A percentile compares a stretch with the other conserved stretches of the same genome.
Conservation (phyloP, 2,329 filamentous ascomycete genomes). For the Chrysoporthe deuterocubensis region DNA sequence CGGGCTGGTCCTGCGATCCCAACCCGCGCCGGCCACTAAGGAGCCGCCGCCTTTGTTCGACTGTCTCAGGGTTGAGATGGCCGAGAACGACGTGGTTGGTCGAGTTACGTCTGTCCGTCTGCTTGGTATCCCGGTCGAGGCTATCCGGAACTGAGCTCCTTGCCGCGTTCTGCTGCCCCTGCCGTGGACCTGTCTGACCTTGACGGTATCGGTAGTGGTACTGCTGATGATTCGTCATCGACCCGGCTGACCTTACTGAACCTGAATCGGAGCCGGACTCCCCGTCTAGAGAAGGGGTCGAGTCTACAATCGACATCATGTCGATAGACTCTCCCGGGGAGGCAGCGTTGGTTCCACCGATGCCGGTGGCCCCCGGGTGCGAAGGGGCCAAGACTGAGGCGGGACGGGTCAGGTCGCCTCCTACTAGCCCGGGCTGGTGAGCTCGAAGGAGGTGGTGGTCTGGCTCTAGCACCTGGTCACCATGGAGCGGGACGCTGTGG, state of each 20-base stretch:
- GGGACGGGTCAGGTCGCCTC: conserved; percentile 16
- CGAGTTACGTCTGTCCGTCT: neutral
- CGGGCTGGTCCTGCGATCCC: conserved; percentile 19
- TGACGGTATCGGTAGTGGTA: conserved; percentile 3
- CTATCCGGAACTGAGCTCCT: neutral
- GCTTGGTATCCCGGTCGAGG: neutral
- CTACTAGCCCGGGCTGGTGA: conserved; percentile 1
- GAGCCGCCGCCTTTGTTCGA: conserved; percentile 30
- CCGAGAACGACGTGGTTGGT: conserved; percentile 28
- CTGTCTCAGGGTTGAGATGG: conserved; percentile 26
- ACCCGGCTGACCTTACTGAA: conserved; percentile 5
- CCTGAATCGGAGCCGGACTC: neutral
- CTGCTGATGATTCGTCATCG: conserved; percentile 5
- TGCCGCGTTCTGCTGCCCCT: conserved; percentile 5
- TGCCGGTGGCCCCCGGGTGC: neutral
- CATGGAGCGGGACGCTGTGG: conserved; percentile 18
- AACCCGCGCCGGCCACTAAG: conserved; percentile 28
- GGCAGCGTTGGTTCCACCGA: conserved; percentile 8
- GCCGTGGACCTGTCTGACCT: conserved; percentile 1
- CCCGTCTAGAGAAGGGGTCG: conserved; percentile 19
- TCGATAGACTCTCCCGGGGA: conserved; percentile 19
- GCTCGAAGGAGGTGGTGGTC: neutral
- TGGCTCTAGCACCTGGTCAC: neutral
- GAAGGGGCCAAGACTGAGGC: conserved; percentile 6
- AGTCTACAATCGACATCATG: conserved; percentile 15